Conservation (phyloP, 108 stramenopile species). For the Cyclotella cryptica region DNA sequence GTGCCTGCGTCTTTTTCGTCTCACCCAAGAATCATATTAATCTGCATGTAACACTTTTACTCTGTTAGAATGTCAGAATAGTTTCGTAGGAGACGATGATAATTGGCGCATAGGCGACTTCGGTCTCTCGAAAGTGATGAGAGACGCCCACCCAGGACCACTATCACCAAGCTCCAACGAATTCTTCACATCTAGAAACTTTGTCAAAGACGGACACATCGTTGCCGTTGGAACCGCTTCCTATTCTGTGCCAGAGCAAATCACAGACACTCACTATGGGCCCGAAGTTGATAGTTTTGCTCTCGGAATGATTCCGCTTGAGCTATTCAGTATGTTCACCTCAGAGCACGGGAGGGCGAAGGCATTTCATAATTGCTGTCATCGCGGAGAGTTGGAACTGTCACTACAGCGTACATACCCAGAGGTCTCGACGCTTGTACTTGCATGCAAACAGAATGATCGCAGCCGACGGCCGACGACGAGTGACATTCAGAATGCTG, state of each 20-base stretch:
- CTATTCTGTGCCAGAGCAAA: conserved; percentile 96
- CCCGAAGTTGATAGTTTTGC: conserved; percentile 91
- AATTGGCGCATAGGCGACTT: conserved; percentile 96
- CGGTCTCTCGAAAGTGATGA: conserved; percentile 78
- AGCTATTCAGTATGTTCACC: conserved; percentile 88
- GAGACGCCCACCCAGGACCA: conserved; percentile 16
- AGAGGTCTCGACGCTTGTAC: conserved; percentile 60
- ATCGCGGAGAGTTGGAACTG: conserved; percentile 51
- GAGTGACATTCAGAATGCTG: conserved; percentile 40
- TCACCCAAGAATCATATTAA: no score
- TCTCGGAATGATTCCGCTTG: conserved; percentile 93
- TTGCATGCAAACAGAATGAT: conserved; percentile 69
- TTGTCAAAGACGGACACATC: conserved; percentile 49
- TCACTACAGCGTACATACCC: conserved; percentile 61
- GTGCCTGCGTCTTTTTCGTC: not conserved
- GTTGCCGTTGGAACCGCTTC: conserved; percentile 93
- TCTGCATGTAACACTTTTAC: not conserved
- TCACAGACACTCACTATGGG: conserved; percentile 76
- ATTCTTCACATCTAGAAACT: conserved; percentile 14
- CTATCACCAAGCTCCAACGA: conserved; percentile 20
- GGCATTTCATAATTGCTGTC: conserved; percentile 73
- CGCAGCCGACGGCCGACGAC: conserved; percentile 67
- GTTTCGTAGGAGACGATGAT: conserved; percentile 67
- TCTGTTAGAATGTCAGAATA: conserved; percentile 65
- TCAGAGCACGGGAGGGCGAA: conserved; percentile 90